Evolutionary conservation across 2,329 filamentous ascomycete genomes (phyloP).

Genomic region (Lecanicillium sp.): DNA sequence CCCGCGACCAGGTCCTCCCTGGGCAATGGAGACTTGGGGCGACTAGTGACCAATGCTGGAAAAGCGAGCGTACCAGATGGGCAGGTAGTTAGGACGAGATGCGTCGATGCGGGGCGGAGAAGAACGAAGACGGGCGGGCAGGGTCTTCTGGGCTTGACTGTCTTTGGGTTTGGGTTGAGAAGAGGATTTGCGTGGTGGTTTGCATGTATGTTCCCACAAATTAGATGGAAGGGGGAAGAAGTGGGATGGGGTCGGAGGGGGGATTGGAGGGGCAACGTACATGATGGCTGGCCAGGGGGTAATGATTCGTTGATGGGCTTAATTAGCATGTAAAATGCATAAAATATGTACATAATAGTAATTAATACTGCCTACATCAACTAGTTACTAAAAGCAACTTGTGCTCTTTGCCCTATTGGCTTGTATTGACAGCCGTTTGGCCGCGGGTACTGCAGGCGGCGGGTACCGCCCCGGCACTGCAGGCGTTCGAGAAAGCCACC

Average conservation of each 20-base stretch:
- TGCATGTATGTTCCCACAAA: too few relatives aligned
- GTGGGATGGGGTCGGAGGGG: too few relatives aligned
- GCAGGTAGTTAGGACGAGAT: conserved; percentile 8
- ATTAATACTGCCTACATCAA: too few relatives aligned
- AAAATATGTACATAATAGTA: not conserved
- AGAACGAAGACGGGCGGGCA: not conserved
- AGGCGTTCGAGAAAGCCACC: too few relatives aligned
- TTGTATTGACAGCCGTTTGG: not conserved
- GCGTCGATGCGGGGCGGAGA: conserved; percentile 5
- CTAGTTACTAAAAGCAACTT: not conserved
- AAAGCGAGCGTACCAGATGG: not conserved
- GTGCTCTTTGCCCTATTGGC: not conserved
- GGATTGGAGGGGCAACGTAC: not conserved
- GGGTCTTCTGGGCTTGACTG: too few relatives aligned
- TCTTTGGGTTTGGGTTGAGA: too few relatives aligned
- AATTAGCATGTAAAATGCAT: not conserved
- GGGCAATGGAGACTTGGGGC: not conserved
- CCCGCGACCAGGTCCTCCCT: not conserved
- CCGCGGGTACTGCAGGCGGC: conserved; percentile 6
- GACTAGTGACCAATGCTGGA: conserved; percentile 2
- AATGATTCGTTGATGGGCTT: too few relatives aligned
- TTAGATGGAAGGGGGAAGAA: too few relatives aligned
- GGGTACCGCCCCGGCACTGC: too few relatives aligned
- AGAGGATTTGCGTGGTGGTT: too few relatives aligned
- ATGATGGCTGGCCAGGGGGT: not conserved